Conservation (phyloP, 768 basidiomycete genomes). For the Exidia glandulosa region DNA sequence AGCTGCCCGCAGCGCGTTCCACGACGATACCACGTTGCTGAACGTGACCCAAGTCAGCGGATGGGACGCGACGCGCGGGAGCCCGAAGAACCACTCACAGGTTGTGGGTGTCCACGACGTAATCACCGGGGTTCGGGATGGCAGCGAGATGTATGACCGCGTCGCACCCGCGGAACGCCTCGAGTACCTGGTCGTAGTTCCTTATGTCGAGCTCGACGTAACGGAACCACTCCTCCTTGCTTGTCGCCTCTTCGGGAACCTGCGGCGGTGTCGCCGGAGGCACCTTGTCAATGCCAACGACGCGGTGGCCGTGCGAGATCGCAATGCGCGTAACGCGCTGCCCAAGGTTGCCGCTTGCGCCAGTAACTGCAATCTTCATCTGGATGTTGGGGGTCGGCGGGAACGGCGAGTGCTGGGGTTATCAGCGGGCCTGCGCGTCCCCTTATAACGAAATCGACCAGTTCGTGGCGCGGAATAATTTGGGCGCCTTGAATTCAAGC, state of each 20-base stretch:
- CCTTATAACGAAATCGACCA: background rate
- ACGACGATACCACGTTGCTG: slow-evolving; percentile 61
- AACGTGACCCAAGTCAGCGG: background rate
- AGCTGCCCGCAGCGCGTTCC: slow-evolving; percentile 58
- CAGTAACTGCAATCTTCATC: slow-evolving; percentile 50
- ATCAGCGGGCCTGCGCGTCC: background rate
- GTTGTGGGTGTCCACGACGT: slow-evolving; percentile 45
- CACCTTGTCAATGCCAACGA: slow-evolving; percentile 42
- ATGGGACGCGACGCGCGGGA: background rate
- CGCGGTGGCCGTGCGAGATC: slow-evolving; percentile 36
- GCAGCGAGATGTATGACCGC: slow-evolving; percentile 49
- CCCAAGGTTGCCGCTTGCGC: slow-evolving; percentile 49
- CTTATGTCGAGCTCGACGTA: slow-evolving; percentile 38
- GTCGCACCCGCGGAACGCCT: slow-evolving; percentile 40
- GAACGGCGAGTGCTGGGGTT: background rate
- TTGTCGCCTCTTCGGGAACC: background rate
- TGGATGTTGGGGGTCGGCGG: background rate
- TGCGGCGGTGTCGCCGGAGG: background rate
- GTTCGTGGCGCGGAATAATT: background rate
- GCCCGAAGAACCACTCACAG: slow-evolving; percentile 30
- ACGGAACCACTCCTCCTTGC: slow-evolving; percentile 18
- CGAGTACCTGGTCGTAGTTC: slow-evolving; percentile 35
- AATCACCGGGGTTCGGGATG: slow-evolving; percentile 37
- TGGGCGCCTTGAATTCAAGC: background rate
- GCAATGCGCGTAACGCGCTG: slow-evolving; percentile 40